These are phyloP conservation scores for Apiotrichum laibachii DNA, from an alignment of 1,284 basidiomycete species.

Conservation along the genomic window DNA sequence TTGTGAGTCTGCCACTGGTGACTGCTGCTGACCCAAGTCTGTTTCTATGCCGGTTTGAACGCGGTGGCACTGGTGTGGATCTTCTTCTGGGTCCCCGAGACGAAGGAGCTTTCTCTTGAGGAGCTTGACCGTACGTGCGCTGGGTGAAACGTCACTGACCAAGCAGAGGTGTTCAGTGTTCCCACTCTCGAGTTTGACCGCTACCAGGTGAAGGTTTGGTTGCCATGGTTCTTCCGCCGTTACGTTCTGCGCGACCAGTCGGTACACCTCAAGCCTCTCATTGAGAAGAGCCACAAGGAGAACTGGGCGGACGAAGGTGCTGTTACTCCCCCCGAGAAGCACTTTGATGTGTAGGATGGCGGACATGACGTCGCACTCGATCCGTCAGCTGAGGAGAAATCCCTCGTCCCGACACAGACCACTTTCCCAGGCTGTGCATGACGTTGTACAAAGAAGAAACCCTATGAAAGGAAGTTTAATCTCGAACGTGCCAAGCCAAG, in stretches of 20 bases:
- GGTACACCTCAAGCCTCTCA: constrained; percentile 9
- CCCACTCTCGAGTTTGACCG: not conserved
- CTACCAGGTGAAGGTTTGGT: constrained; percentile 33
- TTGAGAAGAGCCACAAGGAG: no score
- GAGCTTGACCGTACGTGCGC: constrained; percentile 55
- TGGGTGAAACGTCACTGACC: no score
- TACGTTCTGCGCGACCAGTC: constrained; percentile 15
- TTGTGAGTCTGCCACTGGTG: constrained; percentile 53
- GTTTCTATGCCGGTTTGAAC: constrained; percentile 25
- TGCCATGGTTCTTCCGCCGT: constrained; percentile 12
- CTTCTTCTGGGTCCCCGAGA: constrained; percentile 61
- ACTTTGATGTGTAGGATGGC: no score
- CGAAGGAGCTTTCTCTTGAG: constrained; percentile 73
- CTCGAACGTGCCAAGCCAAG: no score
- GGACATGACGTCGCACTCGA: no score
- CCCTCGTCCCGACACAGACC: no score
- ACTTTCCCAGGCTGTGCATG: no score
- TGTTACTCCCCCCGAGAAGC: no score
- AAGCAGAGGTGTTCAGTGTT: constrained; percentile 5
- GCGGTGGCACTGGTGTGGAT: constrained; percentile 41
- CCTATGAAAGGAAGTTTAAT: no score
- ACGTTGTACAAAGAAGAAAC: no score
- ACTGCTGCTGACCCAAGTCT: constrained; percentile 57
- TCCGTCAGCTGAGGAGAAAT: no score
- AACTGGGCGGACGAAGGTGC: no score